Percentiles rank a stretch among this genome's conserved stretches.
Conservation (phyloP, 192 early-diverging fungal genomes). For the Jimgerdemannia flammicorona region DNA sequence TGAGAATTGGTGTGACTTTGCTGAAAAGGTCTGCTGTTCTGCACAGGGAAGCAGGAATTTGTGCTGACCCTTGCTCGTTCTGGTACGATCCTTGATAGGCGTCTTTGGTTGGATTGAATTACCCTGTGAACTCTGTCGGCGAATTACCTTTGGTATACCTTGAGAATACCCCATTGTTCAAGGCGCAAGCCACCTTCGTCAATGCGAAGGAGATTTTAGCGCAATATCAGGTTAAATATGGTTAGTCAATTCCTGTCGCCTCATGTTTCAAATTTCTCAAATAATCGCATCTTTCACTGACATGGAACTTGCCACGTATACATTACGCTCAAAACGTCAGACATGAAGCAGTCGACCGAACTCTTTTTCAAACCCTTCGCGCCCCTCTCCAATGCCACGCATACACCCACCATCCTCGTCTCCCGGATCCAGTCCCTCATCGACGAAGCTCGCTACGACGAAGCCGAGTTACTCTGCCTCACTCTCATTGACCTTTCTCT, state of each 20-base stretch:
- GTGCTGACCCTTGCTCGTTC: neutral
- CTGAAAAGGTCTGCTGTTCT: neutral
- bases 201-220: constrained; percentile 85
- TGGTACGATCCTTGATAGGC: constrained; percentile 43
- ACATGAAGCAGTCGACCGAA: constrained; percentile 72
- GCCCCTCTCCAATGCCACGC: constrained; percentile 51
- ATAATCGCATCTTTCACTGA: constrained; percentile 1
- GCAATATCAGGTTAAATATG: constrained; percentile 84
- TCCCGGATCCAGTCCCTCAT: constrained; percentile 60
- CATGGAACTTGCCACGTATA: neutral
- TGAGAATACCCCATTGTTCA: constrained; percentile 63
- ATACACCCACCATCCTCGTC: constrained; percentile 48
- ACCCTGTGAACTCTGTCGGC: constrained; percentile 94
- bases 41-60: neutral
- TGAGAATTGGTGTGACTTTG: neutral
- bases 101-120: constrained; percentile 77
- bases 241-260: constrained; percentile 16
- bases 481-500: constrained; percentile 62
- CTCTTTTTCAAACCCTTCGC: constrained; percentile 76
- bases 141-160: constrained; percentile 81
- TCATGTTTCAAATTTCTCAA: neutral
- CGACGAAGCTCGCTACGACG: constrained; percentile 50
- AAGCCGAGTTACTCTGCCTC: constrained; percentile 66
- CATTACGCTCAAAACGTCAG: constrained; percentile 19
- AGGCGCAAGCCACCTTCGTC: constrained; percentile 69